These are phyloP conservation scores for Mortierella sp. DNA, from an alignment of 371 early-diverging fungal genomes.

Conservation along the genomic window DNA sequence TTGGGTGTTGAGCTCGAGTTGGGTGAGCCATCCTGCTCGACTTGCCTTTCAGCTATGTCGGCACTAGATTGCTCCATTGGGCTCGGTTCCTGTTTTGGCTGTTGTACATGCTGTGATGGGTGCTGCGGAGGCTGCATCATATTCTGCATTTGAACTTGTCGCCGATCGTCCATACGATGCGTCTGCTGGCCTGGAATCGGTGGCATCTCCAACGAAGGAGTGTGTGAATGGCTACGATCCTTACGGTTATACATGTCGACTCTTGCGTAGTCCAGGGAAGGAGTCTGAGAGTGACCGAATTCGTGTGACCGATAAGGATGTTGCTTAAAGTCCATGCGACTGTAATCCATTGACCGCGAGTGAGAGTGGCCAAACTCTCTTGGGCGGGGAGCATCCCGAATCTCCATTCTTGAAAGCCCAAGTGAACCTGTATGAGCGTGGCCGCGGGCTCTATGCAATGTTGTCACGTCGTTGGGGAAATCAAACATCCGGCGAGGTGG, in stretches of 20 bases:
- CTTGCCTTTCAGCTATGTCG: not conserved
- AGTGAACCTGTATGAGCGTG: conserved; percentile 28
- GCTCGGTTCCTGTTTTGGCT: conserved; percentile 14
- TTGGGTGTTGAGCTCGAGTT: conserved; percentile 17
- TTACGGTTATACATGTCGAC: conserved; percentile 37
- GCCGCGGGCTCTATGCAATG: conserved; percentile 22
- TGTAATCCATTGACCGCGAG: conserved; percentile 31
- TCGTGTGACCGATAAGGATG: conserved; percentile 13
- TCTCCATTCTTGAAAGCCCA: conserved; percentile 33
- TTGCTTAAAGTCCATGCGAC: conserved; percentile 9
- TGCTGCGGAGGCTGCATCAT: conserved; percentile 7
- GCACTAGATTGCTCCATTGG: conserved; percentile 4
- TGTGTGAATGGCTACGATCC: conserved; percentile 49
- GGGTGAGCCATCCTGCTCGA: conserved; percentile 40
- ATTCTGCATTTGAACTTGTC: conserved; percentile 19
- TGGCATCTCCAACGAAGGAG: conserved; percentile 52
- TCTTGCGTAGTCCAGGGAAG: conserved; percentile 38
- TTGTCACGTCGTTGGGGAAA: conserved; percentile 5
- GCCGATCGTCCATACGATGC: conserved; percentile 41
- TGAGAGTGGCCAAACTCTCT: conserved; percentile 26
- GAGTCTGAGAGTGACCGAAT: conserved; percentile 38
- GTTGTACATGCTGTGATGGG: conserved; percentile 3
- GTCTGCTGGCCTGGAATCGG: conserved; percentile 41
- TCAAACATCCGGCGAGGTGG: not conserved
- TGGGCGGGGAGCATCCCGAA: conserved; percentile 15